Base-by-base conservation (phyloP, 208 protist species). In the Leishmania amazonensis region DNA sequence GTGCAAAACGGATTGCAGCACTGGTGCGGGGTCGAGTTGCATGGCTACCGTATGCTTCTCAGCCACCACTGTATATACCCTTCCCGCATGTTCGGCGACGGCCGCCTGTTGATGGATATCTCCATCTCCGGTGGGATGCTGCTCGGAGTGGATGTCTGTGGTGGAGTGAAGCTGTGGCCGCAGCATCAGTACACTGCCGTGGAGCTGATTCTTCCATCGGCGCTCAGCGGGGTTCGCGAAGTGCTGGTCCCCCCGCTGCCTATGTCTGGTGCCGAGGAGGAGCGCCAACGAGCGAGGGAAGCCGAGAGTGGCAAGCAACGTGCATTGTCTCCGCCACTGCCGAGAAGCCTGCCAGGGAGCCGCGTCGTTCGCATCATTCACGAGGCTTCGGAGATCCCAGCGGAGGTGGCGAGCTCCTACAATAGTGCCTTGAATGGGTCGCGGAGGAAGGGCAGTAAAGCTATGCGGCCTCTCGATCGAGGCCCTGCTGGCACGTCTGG, bases 41-140 rank as follows among this genome's bases (percentile, higher is more conserved):
- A 96, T 81, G 91, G 91, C 40, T 85, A 87, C 24, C 83, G 83
- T 47, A 89, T 96, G 81, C 89, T 96, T 74, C 80, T 97, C 28
- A 91, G 96, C 75, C 92, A 96, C 75, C 91, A 96, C 78, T 94
- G 89, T 84, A 45, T 97, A 38, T 96, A 96, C 82, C 93, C 93
- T 6, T 67, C 65, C 11, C 77, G 80, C 53, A 91, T 93, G 83
- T 96, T 95, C 76, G 94, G 94, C 9, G 83, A 81, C 17, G 93
- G 94, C 11, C 85, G 88, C 42, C 13, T 95, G 21, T 70, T 97
- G 28, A 84, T 95, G 81, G 86, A 97, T 76, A 83, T 86, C 28
- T 95, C 91, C 35, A 86, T 96, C 47, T 81, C 83, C 6, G 83
- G 83, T 28, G 93, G 93, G 15, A 90, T 88, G 76, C 64, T 96